Base-by-base conservation (phyloP, 345 rosid genomes). In the Populus simonii region DNA sequence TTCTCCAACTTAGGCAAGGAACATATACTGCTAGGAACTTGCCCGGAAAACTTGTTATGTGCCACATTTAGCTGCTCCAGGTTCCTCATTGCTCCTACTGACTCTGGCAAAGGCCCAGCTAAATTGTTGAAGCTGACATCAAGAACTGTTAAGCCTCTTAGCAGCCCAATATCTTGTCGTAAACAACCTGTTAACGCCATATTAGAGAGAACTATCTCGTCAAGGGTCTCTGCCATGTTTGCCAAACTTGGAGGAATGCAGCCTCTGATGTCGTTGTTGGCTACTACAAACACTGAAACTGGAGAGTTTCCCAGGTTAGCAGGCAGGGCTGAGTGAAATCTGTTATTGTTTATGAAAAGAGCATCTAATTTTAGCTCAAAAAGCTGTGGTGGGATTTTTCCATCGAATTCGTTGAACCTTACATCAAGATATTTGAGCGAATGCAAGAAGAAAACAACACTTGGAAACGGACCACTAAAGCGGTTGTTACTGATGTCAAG, bases 331-430 rank as follows among this genome's bases (percentile, higher is more conserved):
- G 90, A 88, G 55, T 38, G 80, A 79, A 95, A 95, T 29, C 84
- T 87, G 80, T 93, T 95, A 87, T 86, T 67, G 81, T 95, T 95
- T 57, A 95, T 83, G 80, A 93, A 95, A 66, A 95, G 82, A 6
- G 99, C 98, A 41, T 95, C 99, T 12, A 95, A 94, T 72, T 84
- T 83, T 70, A 92, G 65, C 57, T 93, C 90, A 66, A 92, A 94
- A 62, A 94, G 78, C 59, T 80, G 49, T 2, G 83, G 47, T 6
- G 96, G 98, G 76, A 93, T 82, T 0, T 76, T 63, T 6, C 98
- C 97, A 7, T 66, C 25, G 85, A 89, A 93, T n/a, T 80, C 76
- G 38, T 90, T 93, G 78, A 73, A 93, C 81, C 98, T 84, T 62
- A 92, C 84, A 80, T 95, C 99, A 0, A 95, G 92, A 84, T 82